Evolutionary conservation across 441 rosid genomes (phyloP).

Genomic region (Corymbia citriodora): DNA sequence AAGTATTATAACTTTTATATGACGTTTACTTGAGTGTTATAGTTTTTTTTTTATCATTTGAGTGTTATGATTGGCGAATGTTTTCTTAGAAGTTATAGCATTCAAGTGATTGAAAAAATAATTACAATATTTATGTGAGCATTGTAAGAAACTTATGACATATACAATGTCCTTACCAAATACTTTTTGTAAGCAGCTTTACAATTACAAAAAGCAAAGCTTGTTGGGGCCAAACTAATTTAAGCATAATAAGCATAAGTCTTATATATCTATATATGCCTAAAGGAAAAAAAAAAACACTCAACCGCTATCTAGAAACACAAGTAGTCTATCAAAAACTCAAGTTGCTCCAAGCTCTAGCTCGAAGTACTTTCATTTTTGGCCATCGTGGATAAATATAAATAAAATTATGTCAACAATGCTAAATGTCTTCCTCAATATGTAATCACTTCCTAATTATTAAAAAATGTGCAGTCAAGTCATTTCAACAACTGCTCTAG

Average conservation of each 20-base stretch:
- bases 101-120: too few species aligned
- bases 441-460: background rate
- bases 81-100: too few species aligned
- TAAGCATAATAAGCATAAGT: background rate
- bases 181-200: too few species aligned
- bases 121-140: too few species aligned
- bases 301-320: background rate
- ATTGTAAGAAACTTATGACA: too few species aligned
- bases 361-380: background rate
- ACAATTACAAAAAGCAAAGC: background rate
- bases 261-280: too few species aligned
- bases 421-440: background rate
- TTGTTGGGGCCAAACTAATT: background rate
- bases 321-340: background rate
- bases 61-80: too few species aligned
- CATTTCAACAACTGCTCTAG: background rate
- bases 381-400: background rate
- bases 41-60: too few species aligned
- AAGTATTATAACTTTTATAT: too few species aligned
- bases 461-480: background rate
- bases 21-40: too few species aligned
- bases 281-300: too few species aligned
- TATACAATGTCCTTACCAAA: too few species aligned
- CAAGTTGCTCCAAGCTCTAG: background rate
- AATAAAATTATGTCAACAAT: background rate